Percentiles rank a stretch among this genome's conserved stretches.
These are phyloP conservation scores for Bretschneidera sinensis DNA, from an alignment of 345 rosid genomes.

Conservation along the genomic window DNA sequence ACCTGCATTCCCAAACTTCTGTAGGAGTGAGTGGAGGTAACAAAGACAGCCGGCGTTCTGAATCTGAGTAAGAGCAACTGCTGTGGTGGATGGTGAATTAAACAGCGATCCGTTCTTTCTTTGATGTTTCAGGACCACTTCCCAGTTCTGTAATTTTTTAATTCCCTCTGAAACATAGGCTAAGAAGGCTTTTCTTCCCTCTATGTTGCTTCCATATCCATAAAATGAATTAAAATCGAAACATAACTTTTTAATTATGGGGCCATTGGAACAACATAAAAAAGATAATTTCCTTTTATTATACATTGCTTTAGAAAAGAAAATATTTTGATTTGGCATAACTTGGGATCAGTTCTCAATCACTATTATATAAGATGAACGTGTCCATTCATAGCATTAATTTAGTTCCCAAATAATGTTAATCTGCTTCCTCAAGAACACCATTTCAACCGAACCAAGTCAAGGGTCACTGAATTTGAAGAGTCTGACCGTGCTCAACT, in stretches of 20 bases:
- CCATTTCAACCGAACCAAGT: neutral
- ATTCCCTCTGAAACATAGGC: slow-evolving; percentile 73
- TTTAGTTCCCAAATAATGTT: neutral
- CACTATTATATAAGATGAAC: no score
- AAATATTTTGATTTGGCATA: no score
- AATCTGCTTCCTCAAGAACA: neutral
- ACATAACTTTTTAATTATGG: neutral
- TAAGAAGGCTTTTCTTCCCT: slow-evolving; percentile 54
- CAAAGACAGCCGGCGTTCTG: slow-evolving; percentile 51
- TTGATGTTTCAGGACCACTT: slow-evolving; percentile 57
- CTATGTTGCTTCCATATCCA: slow-evolving; percentile 23
- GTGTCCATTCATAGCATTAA: neutral
- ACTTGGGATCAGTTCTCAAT: neutral
- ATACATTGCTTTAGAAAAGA: no score
- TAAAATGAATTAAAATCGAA: slow-evolving; percentile 19
- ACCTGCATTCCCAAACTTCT: slow-evolving; percentile 75
- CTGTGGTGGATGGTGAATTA: slow-evolving; percentile 88
- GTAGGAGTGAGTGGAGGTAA: slow-evolving; percentile 49
- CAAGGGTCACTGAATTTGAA: no score
- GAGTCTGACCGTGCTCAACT: no score
- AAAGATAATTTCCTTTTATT: neutral
- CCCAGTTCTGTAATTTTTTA: slow-evolving; percentile 52
- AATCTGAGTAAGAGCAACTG: slow-evolving; percentile 56
- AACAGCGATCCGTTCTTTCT: slow-evolving; percentile 71
- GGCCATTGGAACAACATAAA: neutral